phyloP scores from a whole-genome alignment of 2,329 filamentous ascomycete genomes.

The Xylariaceae sp. region DNA sequence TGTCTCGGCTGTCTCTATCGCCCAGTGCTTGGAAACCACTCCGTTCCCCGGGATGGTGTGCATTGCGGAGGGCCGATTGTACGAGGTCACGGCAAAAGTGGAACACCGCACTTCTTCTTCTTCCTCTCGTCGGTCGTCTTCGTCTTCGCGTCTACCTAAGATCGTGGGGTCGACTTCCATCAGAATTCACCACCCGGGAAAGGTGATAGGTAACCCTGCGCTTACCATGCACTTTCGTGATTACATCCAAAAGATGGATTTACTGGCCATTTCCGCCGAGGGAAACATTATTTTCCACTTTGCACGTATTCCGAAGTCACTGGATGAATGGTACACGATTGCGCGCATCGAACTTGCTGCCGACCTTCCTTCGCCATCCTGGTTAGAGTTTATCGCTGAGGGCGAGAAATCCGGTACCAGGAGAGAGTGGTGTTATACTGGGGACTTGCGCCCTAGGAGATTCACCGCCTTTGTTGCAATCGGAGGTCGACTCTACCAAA shows the following conservation, averaged over 20 bases:
- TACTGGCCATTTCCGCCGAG: conserved; percentile 22
- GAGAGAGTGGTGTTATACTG: too few species aligned
- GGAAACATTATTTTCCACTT: conserved; percentile 23
- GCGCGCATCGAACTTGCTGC: conserved; percentile 19
- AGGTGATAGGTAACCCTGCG: conserved; percentile 22
- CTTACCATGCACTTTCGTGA: conserved; percentile 11
- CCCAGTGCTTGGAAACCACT: not conserved
- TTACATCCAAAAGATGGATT: conserved; percentile 7
- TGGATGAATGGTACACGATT: conserved; percentile 24
- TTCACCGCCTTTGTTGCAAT: too few species aligned
- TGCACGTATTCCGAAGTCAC: conserved; percentile 14
- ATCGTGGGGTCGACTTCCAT: conserved; percentile 15
- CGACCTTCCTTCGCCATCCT: too few species aligned
- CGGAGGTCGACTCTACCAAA: conserved; percentile 18
- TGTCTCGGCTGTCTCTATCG: conserved; percentile 18
- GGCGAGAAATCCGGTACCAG: too few species aligned
- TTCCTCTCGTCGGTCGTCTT: too few species aligned
- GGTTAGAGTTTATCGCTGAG: too few species aligned
- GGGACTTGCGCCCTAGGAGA: too few species aligned
- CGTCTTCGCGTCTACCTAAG: not conserved
- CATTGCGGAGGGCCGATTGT: not conserved
- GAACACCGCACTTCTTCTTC: not conserved
- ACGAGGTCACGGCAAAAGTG: not conserved
- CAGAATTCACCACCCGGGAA: conserved; percentile 19
- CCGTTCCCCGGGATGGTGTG: not conserved